A percentile compares a stretch with the other conserved stretches of the same genome.
Evolutionary conservation across 73 alveolate genomes (phyloP).

Genomic region (Paramecium sexaurelia): DNA sequence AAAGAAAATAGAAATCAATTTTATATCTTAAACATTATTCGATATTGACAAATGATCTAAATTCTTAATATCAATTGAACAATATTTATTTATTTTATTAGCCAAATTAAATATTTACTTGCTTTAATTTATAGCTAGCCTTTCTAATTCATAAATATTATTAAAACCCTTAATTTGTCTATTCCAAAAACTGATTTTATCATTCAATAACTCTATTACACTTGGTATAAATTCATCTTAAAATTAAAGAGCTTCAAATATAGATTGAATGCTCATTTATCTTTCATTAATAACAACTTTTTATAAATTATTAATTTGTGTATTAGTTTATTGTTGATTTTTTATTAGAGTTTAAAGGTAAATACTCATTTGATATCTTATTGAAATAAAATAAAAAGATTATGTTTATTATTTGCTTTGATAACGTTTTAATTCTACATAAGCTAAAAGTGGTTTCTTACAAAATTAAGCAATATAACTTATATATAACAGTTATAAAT

Average conservation of each 20-base stretch:
- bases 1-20: not conserved
- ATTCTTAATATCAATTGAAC: not conserved
- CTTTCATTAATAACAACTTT: not conserved
- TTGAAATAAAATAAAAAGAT: not conserved
- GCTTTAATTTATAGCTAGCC: not conserved
- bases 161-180: conserved; percentile 17
- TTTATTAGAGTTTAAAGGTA: not conserved
- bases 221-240: not conserved
- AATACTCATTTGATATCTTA: not conserved
- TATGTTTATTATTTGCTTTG: not conserved
- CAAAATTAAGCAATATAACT: not conserved
- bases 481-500: not conserved
- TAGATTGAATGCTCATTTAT: not conserved
- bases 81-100: not conserved
- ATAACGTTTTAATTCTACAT: conserved; percentile 17
- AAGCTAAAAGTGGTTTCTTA: conserved; percentile 24
- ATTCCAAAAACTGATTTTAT: conserved; percentile 10
- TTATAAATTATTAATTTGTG: not conserved
- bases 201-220: not conserved
- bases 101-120: not conserved
- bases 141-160: not conserved
- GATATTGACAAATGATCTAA: not conserved
- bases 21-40: not conserved
- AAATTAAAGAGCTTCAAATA: not conserved
- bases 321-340: not conserved